Percentiles rank a stretch among this genome's conserved stretches.
These are phyloP conservation scores for Xylariaceae sp. DNA, from an alignment of 2,329 filamentous ascomycete species.

Conservation along the genomic window DNA sequence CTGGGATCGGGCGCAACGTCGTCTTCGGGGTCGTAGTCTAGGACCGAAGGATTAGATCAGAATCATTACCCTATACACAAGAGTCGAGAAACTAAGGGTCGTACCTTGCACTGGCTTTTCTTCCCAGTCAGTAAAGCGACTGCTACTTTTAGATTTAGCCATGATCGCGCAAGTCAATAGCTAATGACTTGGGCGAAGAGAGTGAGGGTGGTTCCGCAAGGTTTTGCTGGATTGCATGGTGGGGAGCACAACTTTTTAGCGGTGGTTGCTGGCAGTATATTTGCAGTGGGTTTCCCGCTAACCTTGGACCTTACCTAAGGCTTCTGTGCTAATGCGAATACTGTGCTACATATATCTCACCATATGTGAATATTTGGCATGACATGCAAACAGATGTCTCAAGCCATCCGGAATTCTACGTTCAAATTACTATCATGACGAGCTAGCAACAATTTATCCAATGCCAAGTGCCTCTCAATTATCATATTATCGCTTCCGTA, in stretches of 20 bases:
- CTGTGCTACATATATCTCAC: no score
- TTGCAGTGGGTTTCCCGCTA: not conserved
- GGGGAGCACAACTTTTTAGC: constrained; percentile 43
- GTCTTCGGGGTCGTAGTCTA: constrained; percentile 80
- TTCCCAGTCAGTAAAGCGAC: constrained; percentile 57
- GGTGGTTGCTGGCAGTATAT: constrained; percentile 42
- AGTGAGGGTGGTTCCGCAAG: not conserved
- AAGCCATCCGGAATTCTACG: no score
- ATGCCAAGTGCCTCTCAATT: no score
- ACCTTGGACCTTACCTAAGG: not conserved
- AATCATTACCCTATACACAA: not conserved
- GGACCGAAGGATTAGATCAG: constrained; percentile 8
- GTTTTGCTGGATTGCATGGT: not conserved
- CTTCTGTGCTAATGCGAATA: no score
- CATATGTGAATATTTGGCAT: no score
- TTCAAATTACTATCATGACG: no score
- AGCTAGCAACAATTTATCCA: no score
- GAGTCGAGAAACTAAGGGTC: not conserved
- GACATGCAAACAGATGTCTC: no score
- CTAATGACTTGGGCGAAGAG: constrained; percentile 2
- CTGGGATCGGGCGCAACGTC: constrained; percentile 48
- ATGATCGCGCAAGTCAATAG: constrained; percentile 36
- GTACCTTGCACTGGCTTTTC: constrained; percentile 60
- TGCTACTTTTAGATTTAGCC: constrained; percentile 48
- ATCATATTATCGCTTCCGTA: no score